phyloP scores from a whole-genome alignment of 2,329 filamentous ascomycete genomes.

The Apiospora sp. region DNA sequence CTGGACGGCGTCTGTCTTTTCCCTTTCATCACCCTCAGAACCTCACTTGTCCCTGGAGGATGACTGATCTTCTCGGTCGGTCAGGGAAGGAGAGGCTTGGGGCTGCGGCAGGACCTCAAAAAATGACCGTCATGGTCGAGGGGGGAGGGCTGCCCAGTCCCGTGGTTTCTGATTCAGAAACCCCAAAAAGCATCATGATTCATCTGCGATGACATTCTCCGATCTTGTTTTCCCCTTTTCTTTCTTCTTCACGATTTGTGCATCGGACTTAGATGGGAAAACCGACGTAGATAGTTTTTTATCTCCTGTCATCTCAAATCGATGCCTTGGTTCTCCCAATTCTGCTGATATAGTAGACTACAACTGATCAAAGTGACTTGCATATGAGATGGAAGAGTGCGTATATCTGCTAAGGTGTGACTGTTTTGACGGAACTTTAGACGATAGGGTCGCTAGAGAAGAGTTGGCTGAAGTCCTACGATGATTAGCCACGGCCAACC shows the following conservation, averaged over 20 bases:
- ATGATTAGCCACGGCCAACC: not conserved
- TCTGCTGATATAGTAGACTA: not conserved
- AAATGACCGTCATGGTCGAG: not conserved
- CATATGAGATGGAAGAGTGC: not conserved
- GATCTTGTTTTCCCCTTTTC: not conserved
- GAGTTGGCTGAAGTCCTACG: not conserved
- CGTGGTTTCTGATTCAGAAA: conserved; percentile 7
- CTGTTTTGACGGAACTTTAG: not conserved
- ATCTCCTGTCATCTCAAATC: not conserved
- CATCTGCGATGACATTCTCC: conserved; percentile 22
- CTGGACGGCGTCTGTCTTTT: not conserved
- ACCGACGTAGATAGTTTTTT: conserved; percentile 14
- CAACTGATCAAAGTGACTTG: not conserved
- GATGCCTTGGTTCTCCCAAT: not conserved
- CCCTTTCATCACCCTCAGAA: conserved; percentile 7
- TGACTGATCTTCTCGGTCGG: conserved; percentile 15
- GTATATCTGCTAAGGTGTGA: not conserved
- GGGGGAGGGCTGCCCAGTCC: not conserved
- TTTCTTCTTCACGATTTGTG: conserved; percentile 8
- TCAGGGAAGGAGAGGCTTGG: not conserved
- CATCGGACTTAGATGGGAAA: conserved; percentile 16
- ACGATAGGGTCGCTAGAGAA: not conserved
- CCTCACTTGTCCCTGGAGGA: conserved; percentile 23
- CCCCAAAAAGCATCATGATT: conserved; percentile 15
- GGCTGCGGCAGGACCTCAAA: not conserved